Evolutionary conservation across 2,329 filamentous ascomycete genomes (phyloP), one percentile per base, ranked within the genome.

Genomic region (Calonectria pseudoturangicola): DNA sequence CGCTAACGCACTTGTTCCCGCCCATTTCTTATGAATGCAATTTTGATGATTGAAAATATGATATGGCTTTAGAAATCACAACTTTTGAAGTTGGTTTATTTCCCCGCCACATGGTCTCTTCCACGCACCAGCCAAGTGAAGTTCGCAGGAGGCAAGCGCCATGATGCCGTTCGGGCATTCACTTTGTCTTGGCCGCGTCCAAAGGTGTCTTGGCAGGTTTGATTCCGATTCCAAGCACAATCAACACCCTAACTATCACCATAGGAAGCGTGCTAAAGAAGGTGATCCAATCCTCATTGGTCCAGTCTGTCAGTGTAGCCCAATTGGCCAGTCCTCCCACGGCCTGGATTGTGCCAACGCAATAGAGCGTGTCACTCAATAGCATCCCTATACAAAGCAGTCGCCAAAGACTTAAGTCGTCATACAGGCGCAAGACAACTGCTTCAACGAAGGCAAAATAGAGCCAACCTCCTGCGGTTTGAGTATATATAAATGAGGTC

Each of bases 181-280:
- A 51, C 48, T 51, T 30, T 30, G 8, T 28, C 48, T 51, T 51
- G 27, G 48, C 48, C 4, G 12, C 48, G 27, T 51, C 27, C 25
- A 8, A 28, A 15, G 48, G 3, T 5, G 48, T 15, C 9, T 51
- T 51, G 4, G 13, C 27, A 30, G 48, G 48, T 10, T 51, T 51
- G 15, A 51, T 51, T 27, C 48, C 48, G 15, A 51, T 51, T 51
- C 48, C 48, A 18, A 51, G 25, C 6, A 51, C 48, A 28, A 51
- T 51, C 48, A 51, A 51, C 4, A 51, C 15, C 25, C 48, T 30
- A 7, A 30, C 27, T 15, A 51, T 27, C 25, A 51, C 48, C 48
- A 51, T 51, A 12, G 48, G 48, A 30, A 18, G 25, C 27, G 48
- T 51, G 13, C n/a, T 51, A 18, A 51, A 25, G 2, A 51, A 51